Base-by-base conservation (phyloP, 2,329 filamentous ascomycete species). In the Apiospora aurea region DNA sequence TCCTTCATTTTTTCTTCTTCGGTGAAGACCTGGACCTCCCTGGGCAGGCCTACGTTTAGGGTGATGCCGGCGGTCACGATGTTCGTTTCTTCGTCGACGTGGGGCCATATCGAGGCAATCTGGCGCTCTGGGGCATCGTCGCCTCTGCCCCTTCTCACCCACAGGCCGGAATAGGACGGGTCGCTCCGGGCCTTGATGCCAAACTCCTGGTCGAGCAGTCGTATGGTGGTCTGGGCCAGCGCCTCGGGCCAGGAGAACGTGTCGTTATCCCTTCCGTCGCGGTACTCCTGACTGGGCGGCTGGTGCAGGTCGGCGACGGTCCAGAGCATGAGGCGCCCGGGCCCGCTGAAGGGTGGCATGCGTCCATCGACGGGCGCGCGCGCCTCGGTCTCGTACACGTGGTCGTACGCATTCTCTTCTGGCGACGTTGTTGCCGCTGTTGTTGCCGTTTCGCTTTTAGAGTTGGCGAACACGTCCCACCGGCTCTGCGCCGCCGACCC, bases 251-350 rank as follows among this genome's bases (percentile, higher is more conserved):
- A 68, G 7, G 16, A 18, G 66, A 18, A 18, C n/a, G 18, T 14
- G 8, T 68, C 66, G 13, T 8, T 46, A 41, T 64, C 21, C 18
- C 41, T 1, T 3, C 10, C 34, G 18, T 64, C 6, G 41, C 41
- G 34, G 34, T n/a, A 41, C 26, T 18, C 4, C 1, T 7, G 18
- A n/a, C 29, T 21, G 8, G 8, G 16, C 41, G 6, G 44, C 7
- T 46, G n/a, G n/a, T 34, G 8, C 41, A 68, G 6, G 66, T 68
- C 66, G 41, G 44, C 66, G 14, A 68, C 41, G 66, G 24, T 18
- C 66, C 66, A 68, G 66, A 68, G 66, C 41, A 68, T 47, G 14
- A 68, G 66, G 6, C 66, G 66, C 18, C 66, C 66, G 66, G 66
- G 66, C n/a, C 66, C 66, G 66, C 44, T 47, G 66, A 29, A 68